Base-by-base conservation (phyloP, 257 asterid species). In the Ocimum tenuiflorum region DNA sequence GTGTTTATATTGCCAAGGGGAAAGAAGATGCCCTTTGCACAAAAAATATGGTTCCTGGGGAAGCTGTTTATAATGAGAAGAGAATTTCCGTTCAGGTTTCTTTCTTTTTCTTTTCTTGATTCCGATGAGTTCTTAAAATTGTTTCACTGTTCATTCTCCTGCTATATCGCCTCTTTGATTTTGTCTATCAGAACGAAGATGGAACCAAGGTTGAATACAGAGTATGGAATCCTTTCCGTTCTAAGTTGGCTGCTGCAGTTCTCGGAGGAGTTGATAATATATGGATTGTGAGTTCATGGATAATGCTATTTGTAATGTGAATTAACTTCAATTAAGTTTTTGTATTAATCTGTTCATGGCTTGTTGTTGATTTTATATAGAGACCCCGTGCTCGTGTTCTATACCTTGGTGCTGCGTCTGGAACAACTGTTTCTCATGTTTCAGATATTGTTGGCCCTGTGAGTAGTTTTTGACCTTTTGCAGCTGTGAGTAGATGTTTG, bases 161-260 rank as follows among this genome's bases (percentile, higher is more conserved):
- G 9, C 31, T 27, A 1, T 43, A 41, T 19, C 3, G 6, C 19
- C 0, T 0, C 33, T 1, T 17, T 27, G 31, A 27, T 0, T 10
- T 63, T 43, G 3, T 4, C 3, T 41, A 2, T 6, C 58, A 94
- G 97, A 94, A 81, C 38, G 99, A 86, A 62, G 99, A 90, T 69
- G 92, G 89, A 20, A 79, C 96, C 0, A 92, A 89, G 75, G 73
- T 74, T 3, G 99, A 92, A 51, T 92, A 92, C 81, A 80, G 97
- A 69, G 95, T 92, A 1, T 94, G 99, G 99, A 94, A 94, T 59
- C 99, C 97, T 12, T 94, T 94, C 80, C 92, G 99, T 13, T 94
- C 97, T 0, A 94, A 94, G 82, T 77, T 94, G 73, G 99, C 97
- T 38, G 99, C 99, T 64, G 95, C 94, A 8, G 75, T 88, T 56